A percentile compares a stretch with the other conserved stretches of the same genome.
These are phyloP conservation scores for Cladobotryum mycophilum DNA, from an alignment of 2,329 filamentous ascomycete genomes.

Conservation along the genomic window DNA sequence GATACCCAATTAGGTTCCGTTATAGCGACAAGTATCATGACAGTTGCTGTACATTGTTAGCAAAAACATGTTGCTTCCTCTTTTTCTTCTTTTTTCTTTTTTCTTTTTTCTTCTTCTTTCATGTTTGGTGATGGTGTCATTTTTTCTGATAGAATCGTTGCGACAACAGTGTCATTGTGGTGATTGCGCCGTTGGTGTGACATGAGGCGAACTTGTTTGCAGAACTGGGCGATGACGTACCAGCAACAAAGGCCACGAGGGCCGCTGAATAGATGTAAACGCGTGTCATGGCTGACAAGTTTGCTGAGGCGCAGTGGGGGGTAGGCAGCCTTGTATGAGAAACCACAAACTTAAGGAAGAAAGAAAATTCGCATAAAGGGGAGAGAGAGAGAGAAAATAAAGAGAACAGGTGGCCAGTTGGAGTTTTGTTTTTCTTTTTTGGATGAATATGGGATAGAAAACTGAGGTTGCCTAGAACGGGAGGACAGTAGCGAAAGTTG, in stretches of 20 bases:
- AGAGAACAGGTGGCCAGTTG: too few species aligned
- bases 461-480: too few species aligned
- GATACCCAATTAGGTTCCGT: conserved; percentile 65
- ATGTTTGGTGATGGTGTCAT: not conserved
- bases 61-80: not conserved
- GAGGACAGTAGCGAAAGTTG: too few species aligned
- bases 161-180: conserved; percentile 20
- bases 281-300: conserved; percentile 33
- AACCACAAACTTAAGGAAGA: not conserved
- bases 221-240: conserved; percentile 28
- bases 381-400: too few species aligned
- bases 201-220: conserved; percentile 1
- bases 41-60: conserved; percentile 47
- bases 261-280: conserved; percentile 37
- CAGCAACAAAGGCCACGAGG: conserved; percentile 36
- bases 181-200: not conserved
- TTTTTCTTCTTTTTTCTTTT: too few species aligned
- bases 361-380: not conserved
- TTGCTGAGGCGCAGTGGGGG: not conserved
- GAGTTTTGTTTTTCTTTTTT: too few species aligned
- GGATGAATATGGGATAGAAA: too few species aligned
- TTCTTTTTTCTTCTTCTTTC: not conserved
- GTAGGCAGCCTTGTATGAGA: not conserved
- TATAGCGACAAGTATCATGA: conserved; percentile 65
- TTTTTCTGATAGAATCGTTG: not conserved